Base-by-base conservation (phyloP, 164 flowering plant species). In the Brasenia schreberi region DNA sequence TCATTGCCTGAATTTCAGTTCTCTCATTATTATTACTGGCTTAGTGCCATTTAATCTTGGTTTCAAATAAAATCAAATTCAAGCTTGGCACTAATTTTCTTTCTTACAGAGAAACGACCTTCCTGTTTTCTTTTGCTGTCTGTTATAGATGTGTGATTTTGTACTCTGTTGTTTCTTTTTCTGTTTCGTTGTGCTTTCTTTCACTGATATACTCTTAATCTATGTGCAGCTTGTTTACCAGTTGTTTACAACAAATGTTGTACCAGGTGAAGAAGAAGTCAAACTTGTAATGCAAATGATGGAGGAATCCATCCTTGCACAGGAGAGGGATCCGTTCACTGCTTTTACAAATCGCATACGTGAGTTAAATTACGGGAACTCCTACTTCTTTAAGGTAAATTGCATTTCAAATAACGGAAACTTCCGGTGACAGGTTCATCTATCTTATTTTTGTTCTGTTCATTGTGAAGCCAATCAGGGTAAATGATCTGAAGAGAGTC, bases 231-330 rank as follows among this genome's bases (percentile, higher is more conserved):
- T 93, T 77, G 86, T 93, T 23, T 93, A 93, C 79, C 98, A 90
- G 75, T 83, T 93, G 33, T 90, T 93, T 70, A 85, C 87, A 43
- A 88, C 96, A 53, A 79, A 80, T 63, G 85, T 88, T 44, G 77
- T 73, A 71, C 97, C 97, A 43, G 84, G 85, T 71, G 97, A 86
- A 70, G 96, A 91, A 72, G 94, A 93, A 70, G 90, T 93, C 58
- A 86, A 83, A 75, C 78, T 87, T 68, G 96, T 90, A 69, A 90
- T 90, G 96, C 94, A 93, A 78, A 93, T 93, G 98, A 84, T 96
- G 4, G 88, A 90, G 81, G 98, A 88, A 81, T 84, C 86, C 27
- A 83, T 93, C 59, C 86, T 76, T 77, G 97, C 98, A 72, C 97
- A 87, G 80, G 96, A 93, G 72, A 85, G 98, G 75, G 98, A 93